Base-by-base conservation (phyloP, 371 early-diverging fungal species). In the Lichtheimia corymbifera region DNA sequence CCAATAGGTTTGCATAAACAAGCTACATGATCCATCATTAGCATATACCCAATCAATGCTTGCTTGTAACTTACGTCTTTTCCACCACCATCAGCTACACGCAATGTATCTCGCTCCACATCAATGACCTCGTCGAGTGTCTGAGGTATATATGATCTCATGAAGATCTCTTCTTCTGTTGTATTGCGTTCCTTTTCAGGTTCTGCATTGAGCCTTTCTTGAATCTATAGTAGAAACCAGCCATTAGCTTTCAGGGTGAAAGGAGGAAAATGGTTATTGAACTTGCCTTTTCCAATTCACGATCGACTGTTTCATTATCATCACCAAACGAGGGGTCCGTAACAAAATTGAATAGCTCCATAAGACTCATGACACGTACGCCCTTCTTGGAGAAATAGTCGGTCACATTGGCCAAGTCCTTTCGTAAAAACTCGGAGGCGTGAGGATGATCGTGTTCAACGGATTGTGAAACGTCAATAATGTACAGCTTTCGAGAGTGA, bases 391-490 rank as follows among this genome's bases (percentile, higher is more conserved):
- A 73, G 84, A 99, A 99, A 73, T 90, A 99, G 58, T 93, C 96
- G 47, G 92, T 93, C n/a, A 99, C 91, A 72, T 99, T 99, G 45
- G 87, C 76, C 68, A 96, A 89, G 77, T 99, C 99, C 76, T 94
- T 97, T 30, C 97, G 84, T 58, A 99, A 84, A 73, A 99, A 99
- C 65, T 95, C 97, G 28, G 96, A 84, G 2, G 99, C 97, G 67
- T 97, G 94, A n/a, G 98, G 98, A 72, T 99, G 99, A 71, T 97
- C 96, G 68, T 94, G 97, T 68, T 99, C 99, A 11, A 99, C 99
- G 3, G 98, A 96, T 73, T 99, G 99, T 4, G 99, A 98, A 7
- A 99, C 99, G 76, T 99, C 99, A 67, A 99, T 99, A 44, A 99
- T 92, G 59, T 93, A 95, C 28, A 97, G 75, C 18, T 76, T 78